A percentile compares a stretch with the other conserved stretches of the same genome.
phyloP scores from a whole-genome alignment of 495 filamentous ascomycete species.

The Oleoguttula mirabilis region DNA sequence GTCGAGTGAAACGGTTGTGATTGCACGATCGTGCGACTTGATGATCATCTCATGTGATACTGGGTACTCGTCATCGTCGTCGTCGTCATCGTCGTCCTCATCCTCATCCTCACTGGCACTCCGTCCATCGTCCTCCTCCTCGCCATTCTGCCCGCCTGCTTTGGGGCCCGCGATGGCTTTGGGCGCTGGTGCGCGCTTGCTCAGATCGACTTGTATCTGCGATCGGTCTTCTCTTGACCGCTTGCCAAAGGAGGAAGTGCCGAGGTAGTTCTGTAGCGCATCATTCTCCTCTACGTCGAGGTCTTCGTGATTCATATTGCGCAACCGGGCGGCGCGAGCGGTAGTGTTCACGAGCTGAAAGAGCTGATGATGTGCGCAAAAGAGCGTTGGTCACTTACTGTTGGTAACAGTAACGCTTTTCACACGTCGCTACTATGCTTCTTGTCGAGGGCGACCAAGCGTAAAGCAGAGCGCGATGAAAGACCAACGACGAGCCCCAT shows the following conservation, averaged over 20 bases:
- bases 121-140: constrained; percentile 17
- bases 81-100: constrained; percentile 45
- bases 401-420: too few species aligned
- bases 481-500: too few species aligned
- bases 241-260: constrained; percentile 70
- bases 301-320: constrained; percentile 19
- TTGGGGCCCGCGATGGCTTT: constrained; percentile 8
- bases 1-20: constrained; percentile 75
- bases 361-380: too few species aligned
- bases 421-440: too few species aligned
- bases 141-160: neutral
- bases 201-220: constrained; percentile 63
- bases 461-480: too few species aligned
- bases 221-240: constrained; percentile 60
- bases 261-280: constrained; percentile 68
- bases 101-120: constrained; percentile 40
- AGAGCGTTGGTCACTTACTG: too few species aligned
- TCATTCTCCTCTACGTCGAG: constrained; percentile 44
- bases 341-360: too few species aligned
- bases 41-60: constrained; percentile 86
- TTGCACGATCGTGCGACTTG: constrained; percentile 80
- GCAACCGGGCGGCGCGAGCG: too few species aligned
- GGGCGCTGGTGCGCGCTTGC: constrained; percentile 41
- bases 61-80: constrained; percentile 82
- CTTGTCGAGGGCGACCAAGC: too few species aligned